Conservation (phyloP, 108 stramenopile species). For the Pseudonitzschia delicatissima region DNA sequence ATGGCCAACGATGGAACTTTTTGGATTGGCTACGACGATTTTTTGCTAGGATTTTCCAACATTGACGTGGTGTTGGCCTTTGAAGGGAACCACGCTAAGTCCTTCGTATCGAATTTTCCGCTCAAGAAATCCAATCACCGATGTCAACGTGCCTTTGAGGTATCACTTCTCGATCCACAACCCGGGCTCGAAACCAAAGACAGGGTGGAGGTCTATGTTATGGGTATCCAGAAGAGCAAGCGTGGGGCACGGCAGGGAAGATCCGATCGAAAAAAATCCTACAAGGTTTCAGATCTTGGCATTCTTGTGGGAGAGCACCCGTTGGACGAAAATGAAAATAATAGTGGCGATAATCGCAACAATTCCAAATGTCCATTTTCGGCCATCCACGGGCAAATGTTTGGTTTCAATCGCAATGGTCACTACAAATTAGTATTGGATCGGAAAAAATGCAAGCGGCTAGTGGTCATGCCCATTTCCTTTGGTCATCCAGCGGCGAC, state of each 20-base stretch:
- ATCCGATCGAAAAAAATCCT: conserved; percentile 60
- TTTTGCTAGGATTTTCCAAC: conserved; percentile 65
- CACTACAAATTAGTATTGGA: conserved; percentile 50
- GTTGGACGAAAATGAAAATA: conserved; percentile 1
- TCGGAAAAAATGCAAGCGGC: conserved; percentile 31
- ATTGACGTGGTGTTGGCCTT: conserved; percentile 73
- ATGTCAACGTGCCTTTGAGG: conserved; percentile 66
- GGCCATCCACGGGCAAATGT: conserved; percentile 54
- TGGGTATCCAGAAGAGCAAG: conserved; percentile 69
- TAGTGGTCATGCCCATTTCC: conserved; percentile 69
- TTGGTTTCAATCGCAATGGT: conserved; percentile 56
- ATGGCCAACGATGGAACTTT: conserved; percentile 67
- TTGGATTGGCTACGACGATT: conserved; percentile 75
- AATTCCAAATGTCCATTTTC: background rate
- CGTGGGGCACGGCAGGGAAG: conserved; percentile 62
- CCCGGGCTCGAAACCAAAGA: conserved; percentile 32
- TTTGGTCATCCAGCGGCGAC: conserved; percentile 74
- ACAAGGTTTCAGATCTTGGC: conserved; percentile 67
- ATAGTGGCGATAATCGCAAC: background rate
- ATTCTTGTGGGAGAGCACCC: conserved; percentile 48
- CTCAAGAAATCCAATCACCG: conserved; percentile 58
- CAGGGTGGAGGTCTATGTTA: conserved; percentile 58
- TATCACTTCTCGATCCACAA: conserved; percentile 38
- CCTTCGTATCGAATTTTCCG: conserved; percentile 62
- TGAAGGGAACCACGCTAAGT: conserved; percentile 59